Conservation (phyloP, 176 grass and related monocot species). For the Oryza australiensis region DNA sequence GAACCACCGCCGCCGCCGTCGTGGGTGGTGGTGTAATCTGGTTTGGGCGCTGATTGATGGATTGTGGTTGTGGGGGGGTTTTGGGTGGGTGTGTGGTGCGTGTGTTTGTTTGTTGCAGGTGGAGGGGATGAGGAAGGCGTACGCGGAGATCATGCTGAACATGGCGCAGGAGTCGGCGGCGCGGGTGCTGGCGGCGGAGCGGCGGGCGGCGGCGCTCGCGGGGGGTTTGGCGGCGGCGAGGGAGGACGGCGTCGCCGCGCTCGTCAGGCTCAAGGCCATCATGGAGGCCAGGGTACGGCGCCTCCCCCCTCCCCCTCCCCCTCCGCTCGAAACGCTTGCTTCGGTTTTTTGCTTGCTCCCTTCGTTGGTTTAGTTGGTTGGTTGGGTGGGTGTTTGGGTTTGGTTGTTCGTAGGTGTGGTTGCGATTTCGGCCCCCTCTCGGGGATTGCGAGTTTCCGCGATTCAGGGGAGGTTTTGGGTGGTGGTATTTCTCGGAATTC, state of each 20-base stretch:
- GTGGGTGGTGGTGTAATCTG: too few relatives aligned
- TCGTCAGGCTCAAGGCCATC: conserved; percentile 57
- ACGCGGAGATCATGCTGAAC: conserved; percentile 84
- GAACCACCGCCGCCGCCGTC: background rate
- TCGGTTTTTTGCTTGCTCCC: background rate
- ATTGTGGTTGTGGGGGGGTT: background rate
- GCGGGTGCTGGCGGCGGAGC: conserved; percentile 82
- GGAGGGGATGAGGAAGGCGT: conserved; percentile 59
- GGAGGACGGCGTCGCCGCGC: conserved; percentile 54
- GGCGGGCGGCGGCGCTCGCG: conserved; percentile 39
- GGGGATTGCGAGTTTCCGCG: background rate
- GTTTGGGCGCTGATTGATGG: background rate
- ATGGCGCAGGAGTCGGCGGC: conserved; percentile 82
- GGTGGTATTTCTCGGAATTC: conserved; percentile 21
- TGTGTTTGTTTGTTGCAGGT: conserved; percentile 45
- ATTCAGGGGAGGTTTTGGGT: conserved; percentile 35
- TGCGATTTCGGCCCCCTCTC: conserved; percentile 9
- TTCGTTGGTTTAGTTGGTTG: background rate
- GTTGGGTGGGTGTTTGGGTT: background rate
- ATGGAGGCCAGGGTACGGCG: conserved; percentile 53
- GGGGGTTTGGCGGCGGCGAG: conserved; percentile 35
- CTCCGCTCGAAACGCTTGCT: background rate
- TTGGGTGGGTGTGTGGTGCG: background rate
- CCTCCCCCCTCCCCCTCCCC: background rate
- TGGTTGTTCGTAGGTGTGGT: background rate